phyloP scores from a whole-genome alignment of 2,329 filamentous ascomycete genomes.

The Phaeosphaeriaceae sp. region DNA sequence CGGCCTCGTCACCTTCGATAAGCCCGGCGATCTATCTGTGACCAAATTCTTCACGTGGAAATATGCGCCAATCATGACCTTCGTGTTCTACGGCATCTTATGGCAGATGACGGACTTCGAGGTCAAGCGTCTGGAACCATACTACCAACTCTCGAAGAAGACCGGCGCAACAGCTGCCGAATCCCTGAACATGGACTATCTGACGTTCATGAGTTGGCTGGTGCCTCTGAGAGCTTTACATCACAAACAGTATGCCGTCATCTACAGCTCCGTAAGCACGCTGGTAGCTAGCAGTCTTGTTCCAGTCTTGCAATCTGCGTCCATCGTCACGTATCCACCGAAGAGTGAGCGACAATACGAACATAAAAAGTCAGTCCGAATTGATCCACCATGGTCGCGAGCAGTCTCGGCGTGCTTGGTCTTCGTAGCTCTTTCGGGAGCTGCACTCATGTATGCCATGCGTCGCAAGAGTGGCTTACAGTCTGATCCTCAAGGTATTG shows the following conservation, averaged over 20 bases:
- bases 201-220: constrained; percentile 71
- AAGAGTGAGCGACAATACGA: constrained; percentile 55
- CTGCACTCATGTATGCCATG: constrained; percentile 66
- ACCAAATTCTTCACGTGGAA: constrained; percentile 47
- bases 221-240: constrained; percentile 69
- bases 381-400: constrained; percentile 67
- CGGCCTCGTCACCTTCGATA: constrained; percentile 40
- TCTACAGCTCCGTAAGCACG: constrained; percentile 69
- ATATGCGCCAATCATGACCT: constrained; percentile 53
- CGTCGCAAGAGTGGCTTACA: constrained; percentile 70
- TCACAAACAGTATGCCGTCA: constrained; percentile 72
- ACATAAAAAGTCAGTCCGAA: constrained; percentile 61
- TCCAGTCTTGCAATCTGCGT: constrained; percentile 71
- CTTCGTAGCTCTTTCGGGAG: constrained; percentile 65
- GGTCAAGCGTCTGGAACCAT: constrained; percentile 59
- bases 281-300: constrained; percentile 72
- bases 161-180: constrained; percentile 47
- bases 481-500: constrained; percentile 74
- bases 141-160: constrained; percentile 52
- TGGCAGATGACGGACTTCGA: constrained; percentile 60
- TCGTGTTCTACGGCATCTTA: constrained; percentile 57
- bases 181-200: constrained; percentile 77
- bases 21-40: constrained; percentile 36
- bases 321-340: constrained; percentile 64
- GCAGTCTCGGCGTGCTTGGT: constrained; percentile 64